Conservation (phyloP, 1,284 basidiomycete genomes). For the Pseudozyma pruni region DNA sequence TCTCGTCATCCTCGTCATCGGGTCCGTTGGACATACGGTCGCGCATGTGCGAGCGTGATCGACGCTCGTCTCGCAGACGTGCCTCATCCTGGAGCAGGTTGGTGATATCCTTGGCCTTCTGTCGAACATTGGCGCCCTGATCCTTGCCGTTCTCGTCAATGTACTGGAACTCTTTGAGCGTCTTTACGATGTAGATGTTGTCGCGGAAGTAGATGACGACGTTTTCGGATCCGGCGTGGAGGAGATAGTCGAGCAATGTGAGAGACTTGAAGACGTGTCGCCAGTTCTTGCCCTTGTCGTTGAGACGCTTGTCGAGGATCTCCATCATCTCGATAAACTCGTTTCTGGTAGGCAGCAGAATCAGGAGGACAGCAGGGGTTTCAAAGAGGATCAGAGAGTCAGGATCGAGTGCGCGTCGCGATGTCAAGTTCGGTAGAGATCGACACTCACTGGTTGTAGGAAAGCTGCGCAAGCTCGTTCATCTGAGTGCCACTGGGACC, state of each 20-base stretch:
- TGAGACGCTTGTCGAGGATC: constrained; percentile 98
- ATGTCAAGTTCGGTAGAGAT: not conserved
- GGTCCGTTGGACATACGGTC: constrained; percentile 79
- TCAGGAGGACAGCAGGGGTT: not conserved
- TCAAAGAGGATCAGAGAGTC: not conserved
- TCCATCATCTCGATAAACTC: constrained; percentile 99
- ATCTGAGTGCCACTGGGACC: constrained; percentile 93
- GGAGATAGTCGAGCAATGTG: constrained; percentile 93
- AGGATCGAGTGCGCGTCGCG: not conserved
- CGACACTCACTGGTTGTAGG: constrained; percentile 89
- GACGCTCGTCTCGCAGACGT: constrained; percentile 85
- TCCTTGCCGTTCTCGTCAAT: constrained; percentile 96
- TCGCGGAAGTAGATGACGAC: constrained; percentile 97
- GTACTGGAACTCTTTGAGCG: constrained; percentile 97
- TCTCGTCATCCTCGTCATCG: constrained; percentile 77
- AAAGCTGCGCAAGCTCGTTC: constrained; percentile 98
- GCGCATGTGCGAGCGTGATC: constrained; percentile 87
- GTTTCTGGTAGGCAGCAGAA: constrained; percentile 76
- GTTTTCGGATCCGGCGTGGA: constrained; percentile 97
- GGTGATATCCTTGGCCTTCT: constrained; percentile 99
- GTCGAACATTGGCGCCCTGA: constrained; percentile 94
- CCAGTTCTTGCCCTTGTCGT: constrained; percentile 99
- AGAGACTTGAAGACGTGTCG: constrained; percentile 99
- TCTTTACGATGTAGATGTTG: constrained; percentile 98
- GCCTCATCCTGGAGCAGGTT: constrained; percentile 91